Percentiles rank a stretch among this genome's conserved stretches.
These are phyloP conservation scores for Ambrosiella cleistominuta DNA, from an alignment of 2,329 filamentous ascomycete genomes.

Conservation along the genomic window DNA sequence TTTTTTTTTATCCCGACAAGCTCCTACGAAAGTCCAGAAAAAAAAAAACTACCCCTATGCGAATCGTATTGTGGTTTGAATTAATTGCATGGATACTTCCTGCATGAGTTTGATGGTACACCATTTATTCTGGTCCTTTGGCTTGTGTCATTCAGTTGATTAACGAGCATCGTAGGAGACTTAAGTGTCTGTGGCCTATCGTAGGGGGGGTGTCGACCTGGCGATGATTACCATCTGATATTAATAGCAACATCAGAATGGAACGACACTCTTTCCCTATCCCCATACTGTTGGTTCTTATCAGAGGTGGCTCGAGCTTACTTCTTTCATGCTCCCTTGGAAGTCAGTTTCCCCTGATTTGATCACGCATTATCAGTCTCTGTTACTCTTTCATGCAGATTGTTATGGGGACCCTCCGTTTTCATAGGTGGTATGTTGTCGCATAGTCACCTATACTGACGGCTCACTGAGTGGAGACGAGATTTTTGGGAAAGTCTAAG, in stretches of 20 bases:
- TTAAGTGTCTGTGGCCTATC: background rate
- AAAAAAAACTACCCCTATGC: background rate
- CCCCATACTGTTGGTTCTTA: background rate
- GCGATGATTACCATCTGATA: background rate
- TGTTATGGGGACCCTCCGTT: background rate
- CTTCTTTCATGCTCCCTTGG: background rate
- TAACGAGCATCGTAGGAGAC: background rate
- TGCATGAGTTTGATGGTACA: background rate
- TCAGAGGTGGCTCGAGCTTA: background rate
- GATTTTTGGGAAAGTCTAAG: too few species aligned
- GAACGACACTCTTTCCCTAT: background rate
- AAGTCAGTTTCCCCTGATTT: background rate
- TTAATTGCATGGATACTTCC: background rate
- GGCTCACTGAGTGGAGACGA: too few species aligned
- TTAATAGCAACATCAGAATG: background rate
- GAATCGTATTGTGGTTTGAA: background rate
- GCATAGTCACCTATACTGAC: too few species aligned
- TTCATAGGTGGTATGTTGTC: too few species aligned
- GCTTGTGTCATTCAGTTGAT: constrained; percentile 1
- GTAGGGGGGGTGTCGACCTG: background rate
- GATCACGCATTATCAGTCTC: background rate
- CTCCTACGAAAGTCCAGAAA: background rate
- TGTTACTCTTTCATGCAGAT: background rate
- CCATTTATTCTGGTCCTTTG: background rate
- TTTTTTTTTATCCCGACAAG: background rate